phyloP scores from a whole-genome alignment of 108 stramenopile genomes.

The Skeletonema grethae region DNA sequence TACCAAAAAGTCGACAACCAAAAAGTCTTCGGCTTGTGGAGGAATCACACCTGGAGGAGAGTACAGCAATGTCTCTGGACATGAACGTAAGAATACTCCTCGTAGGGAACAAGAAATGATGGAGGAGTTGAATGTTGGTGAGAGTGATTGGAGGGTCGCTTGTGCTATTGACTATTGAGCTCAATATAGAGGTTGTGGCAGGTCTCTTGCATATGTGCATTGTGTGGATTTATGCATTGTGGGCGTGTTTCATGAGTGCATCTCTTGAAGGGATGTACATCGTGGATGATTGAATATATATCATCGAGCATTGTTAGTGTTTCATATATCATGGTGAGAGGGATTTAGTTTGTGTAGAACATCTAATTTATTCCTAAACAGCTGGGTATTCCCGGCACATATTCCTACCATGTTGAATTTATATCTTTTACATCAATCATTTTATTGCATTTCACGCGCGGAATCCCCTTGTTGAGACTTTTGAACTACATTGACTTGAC shows the following conservation, averaged over 20 bases:
- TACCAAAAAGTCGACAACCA: neutral
- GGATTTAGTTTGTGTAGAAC: neutral
- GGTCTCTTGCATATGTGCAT: neutral
- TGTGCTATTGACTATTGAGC: constrained; percentile 1
- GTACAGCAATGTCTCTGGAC: neutral
- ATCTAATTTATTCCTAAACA: constrained; percentile 1
- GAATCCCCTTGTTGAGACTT: too few relatives aligned
- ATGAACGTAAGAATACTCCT: neutral
- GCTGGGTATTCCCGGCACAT: too few relatives aligned
- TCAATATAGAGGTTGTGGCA: neutral
- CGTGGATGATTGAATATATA: neutral
- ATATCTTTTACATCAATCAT: too few relatives aligned
- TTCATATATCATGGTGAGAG: neutral
- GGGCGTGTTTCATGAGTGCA: too few relatives aligned
- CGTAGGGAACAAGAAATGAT: neutral
- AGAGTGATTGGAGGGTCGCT: neutral
- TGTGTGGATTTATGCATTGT: neutral
- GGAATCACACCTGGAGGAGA: neutral
- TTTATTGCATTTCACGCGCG: too few relatives aligned
- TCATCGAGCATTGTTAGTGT: neutral
- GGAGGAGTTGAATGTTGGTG: neutral
- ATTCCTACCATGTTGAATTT: too few relatives aligned
- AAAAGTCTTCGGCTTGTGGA: neutral
- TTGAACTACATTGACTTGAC: too few relatives aligned
- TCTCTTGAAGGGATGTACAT: neutral